A percentile compares a stretch with the other conserved stretches of the same genome.
These are phyloP conservation scores for Acacia crassicarpa DNA, from an alignment of 306 rosid species.

Conservation along the genomic window DNA sequence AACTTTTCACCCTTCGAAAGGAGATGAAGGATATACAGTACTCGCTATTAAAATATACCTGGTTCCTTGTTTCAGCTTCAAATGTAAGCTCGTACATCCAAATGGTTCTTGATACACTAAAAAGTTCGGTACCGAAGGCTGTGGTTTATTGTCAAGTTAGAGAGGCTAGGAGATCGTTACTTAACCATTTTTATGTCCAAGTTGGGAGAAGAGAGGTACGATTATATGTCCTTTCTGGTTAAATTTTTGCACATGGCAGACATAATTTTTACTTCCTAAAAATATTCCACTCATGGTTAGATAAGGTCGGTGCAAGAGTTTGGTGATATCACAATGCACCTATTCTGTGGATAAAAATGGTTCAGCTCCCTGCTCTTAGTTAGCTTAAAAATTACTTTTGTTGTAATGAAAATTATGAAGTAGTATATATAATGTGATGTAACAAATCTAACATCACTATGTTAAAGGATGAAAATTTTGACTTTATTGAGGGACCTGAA, in stretches of 20 bases:
- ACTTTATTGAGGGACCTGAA: too few relatives aligned
- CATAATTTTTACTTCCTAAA: not conserved
- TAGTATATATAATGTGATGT: not conserved
- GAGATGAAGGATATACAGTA: not conserved
- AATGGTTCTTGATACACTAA: conserved; percentile 87
- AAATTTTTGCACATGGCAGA: conserved; percentile 11
- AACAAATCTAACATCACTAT: too few relatives aligned
- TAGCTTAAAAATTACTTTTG: not conserved
- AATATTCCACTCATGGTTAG: conserved; percentile 7
- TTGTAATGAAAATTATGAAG: not conserved
- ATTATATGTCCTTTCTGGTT: conserved; percentile 18
- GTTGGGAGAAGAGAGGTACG: conserved; percentile 91
- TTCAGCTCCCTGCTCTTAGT: not conserved
- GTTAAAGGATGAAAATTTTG: too few relatives aligned
- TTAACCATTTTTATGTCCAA: conserved; percentile 74
- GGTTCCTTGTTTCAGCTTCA: conserved; percentile 64
- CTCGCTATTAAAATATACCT: conserved; percentile 6
- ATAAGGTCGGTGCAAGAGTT: conserved; percentile 4
- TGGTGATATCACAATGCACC: not conserved
- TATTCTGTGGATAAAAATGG: conserved; percentile 14
- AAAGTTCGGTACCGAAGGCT: conserved; percentile 92
- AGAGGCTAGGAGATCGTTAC: conserved; percentile 94
- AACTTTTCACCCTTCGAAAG: not conserved
- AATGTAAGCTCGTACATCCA: conserved; percentile 82
- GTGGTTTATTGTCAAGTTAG: conserved; percentile 99